Evolutionary conservation across 768 basidiomycete species (phyloP).

Genomic region (Cytidiella melzeri): DNA sequence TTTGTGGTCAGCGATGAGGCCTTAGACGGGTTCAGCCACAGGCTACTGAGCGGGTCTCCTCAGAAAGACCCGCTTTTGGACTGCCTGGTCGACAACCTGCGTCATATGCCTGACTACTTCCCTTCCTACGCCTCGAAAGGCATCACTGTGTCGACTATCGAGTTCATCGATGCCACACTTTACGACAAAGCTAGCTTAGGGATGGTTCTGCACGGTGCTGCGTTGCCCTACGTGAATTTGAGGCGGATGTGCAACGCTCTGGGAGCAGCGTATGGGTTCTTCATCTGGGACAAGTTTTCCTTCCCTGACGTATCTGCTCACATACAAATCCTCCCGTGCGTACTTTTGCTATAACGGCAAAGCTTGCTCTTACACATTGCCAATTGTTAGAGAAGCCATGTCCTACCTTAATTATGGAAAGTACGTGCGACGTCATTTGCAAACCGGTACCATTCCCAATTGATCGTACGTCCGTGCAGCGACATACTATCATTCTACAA

Average conservation of each 20-base stretch:
- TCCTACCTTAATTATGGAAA: slow-evolving; percentile 26
- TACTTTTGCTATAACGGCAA: too few relatives aligned
- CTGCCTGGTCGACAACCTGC: slow-evolving; percentile 28
- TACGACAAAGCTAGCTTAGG: slow-evolving; percentile 27
- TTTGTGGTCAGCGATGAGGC: slow-evolving; percentile 20
- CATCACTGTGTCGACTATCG: slow-evolving; percentile 31
- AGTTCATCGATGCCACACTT: slow-evolving; percentile 28
- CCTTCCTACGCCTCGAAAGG: slow-evolving; percentile 26
- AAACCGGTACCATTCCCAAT: too few relatives aligned
- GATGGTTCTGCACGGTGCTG: slow-evolving; percentile 21
- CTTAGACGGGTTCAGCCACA: slow-evolving; percentile 29
- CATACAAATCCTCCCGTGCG: slow-evolving; percentile 33
- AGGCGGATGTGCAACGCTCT: slow-evolving; percentile 27
- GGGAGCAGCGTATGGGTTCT: slow-evolving; percentile 29
- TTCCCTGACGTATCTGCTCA: slow-evolving; percentile 27
- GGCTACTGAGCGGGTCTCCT: slow-evolving; percentile 22
- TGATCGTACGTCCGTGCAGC: background rate
- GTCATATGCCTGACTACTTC: slow-evolving; percentile 25
- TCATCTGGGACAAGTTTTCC: slow-evolving; percentile 29
- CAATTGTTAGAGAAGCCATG: slow-evolving; percentile 4
- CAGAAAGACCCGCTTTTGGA: slow-evolving; percentile 30
- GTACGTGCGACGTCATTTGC: slow-evolving; percentile 20
- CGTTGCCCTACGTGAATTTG: slow-evolving; percentile 24
- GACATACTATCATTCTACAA: slow-evolving; percentile 9
- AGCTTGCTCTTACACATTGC: too few relatives aligned